Conservation (phyloP, 192 early-diverging fungal genomes). For the Coemansia umbellata region DNA sequence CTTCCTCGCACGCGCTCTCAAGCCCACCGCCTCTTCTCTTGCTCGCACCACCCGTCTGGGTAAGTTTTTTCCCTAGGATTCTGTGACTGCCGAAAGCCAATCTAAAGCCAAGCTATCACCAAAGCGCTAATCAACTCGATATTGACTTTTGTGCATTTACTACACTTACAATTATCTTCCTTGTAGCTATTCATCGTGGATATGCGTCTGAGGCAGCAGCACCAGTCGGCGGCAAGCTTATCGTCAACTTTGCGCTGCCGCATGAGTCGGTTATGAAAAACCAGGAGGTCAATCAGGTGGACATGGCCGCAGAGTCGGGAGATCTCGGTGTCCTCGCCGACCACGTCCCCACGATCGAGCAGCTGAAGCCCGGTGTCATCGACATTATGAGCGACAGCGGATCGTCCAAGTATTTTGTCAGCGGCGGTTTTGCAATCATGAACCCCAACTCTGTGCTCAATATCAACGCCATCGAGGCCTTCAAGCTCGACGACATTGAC, state of each 20-base stretch:
- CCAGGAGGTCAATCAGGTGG: conserved; percentile 81
- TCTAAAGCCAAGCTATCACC: too few species aligned
- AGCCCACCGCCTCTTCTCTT: conserved; percentile 21
- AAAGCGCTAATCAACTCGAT: too few species aligned
- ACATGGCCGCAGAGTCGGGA: conserved; percentile 86
- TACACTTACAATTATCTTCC: not conserved
- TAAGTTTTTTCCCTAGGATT: conserved; percentile 10
- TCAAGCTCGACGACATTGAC: conserved; percentile 84
- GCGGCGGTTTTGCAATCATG: conserved; percentile 95
- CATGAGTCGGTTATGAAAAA: conserved; percentile 82
- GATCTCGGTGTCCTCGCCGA: conserved; percentile 98
- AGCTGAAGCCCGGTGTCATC: conserved; percentile 87
- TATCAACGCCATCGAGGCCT: conserved; percentile 96
- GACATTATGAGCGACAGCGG: conserved; percentile 68
- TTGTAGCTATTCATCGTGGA: conserved; percentile 54
- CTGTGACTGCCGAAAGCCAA: too few species aligned
- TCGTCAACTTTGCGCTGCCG: conserved; percentile 85
- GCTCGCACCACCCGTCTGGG: conserved; percentile 27
- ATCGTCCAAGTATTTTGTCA: conserved; percentile 91
- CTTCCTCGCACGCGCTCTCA: conserved; percentile 32
- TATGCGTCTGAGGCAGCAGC: conserved; percentile 78
- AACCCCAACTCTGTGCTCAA: conserved; percentile 95
- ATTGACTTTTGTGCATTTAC: not conserved
- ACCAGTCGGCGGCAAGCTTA: conserved; percentile 64
- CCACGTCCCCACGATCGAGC: conserved; percentile 96